Evolutionary conservation across 2,329 filamentous ascomycete species (phyloP).

Genomic region (Fusarium udum): DNA sequence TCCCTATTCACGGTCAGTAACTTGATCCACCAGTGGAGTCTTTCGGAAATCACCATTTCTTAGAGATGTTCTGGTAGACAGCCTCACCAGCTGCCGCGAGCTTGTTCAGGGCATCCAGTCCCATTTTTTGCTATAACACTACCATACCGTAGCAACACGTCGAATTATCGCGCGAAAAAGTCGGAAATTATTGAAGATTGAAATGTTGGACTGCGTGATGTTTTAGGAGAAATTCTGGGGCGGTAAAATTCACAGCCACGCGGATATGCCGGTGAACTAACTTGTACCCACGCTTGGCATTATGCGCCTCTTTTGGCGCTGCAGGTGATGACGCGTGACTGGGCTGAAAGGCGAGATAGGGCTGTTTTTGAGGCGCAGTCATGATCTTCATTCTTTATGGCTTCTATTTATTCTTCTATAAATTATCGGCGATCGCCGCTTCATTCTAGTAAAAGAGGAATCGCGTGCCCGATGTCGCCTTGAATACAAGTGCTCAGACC

Average conservation of each 20-base stretch:
- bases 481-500: slow-evolving; percentile 35
- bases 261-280: slow-evolving; percentile 14
- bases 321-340: slow-evolving; percentile 15
- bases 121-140: slow-evolving; percentile 22
- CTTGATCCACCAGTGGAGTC: too few relatives aligned
- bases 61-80: slow-evolving; percentile 29
- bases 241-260: slow-evolving; percentile 27
- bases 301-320: slow-evolving; percentile 18
- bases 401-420: background rate
- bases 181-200: background rate
- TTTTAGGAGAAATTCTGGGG: slow-evolving; percentile 3
- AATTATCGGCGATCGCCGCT: background rate
- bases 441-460: background rate
- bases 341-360: background rate
- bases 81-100: slow-evolving; percentile 25
- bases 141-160: background rate
- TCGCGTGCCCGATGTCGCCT: slow-evolving; percentile 15
- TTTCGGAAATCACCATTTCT: slow-evolving; percentile 23
- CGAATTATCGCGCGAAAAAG: background rate
- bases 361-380: background rate
- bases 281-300: slow-evolving; percentile 18
- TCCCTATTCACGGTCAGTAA: slow-evolving; percentile 5
- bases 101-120: slow-evolving; percentile 31
- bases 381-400: background rate
- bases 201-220: background rate